Base-by-base conservation (phyloP, 352 stramenopile genomes). In the Phytophthora hibernalis region DNA sequence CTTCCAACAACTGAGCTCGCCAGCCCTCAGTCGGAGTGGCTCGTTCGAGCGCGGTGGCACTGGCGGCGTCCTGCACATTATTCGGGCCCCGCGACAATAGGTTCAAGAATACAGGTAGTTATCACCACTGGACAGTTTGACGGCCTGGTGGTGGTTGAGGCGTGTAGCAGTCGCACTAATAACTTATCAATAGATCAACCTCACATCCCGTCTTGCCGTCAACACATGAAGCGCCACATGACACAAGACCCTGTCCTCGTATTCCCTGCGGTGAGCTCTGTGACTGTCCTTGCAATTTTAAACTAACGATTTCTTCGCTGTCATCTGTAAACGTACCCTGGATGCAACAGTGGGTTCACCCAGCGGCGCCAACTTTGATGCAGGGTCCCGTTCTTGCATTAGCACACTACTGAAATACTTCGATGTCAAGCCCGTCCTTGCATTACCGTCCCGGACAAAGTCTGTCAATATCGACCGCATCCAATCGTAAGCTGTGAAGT, bases 361-460 rank as follows among this genome's bases (percentile, higher is more conserved):
- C 24, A 28, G 24, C 28, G 28, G 28, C 28, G 28, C 28, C 6
- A 31, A 7, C 28, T 2, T 31, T 31, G 42, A 24, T 43, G 28
- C 20, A 2, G n/a, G 40, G 49, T 20, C 50, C 51, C 45, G 44
- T 43, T 37, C 18, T 54, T 69, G 61, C 37, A 69, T 69, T 69
- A 2, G 15, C 61, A 54, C 35, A 69, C 61, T 69, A 69, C 24
- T 53, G 61, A 69, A 69, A 69, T 69, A 63, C 61, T 54, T 62
- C 52, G 45, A n/a, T 15, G 51, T 26, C 28, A 44, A 22, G 26
- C 61, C 53, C 35, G 61, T 69, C 37, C 38, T 49, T 69, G 61
- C 48, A 65, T 59, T 65, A 21, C 54, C 37, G 28, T 37, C 24
- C 5, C 18, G 7, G 33, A 45, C 12, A 20, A 43, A 24, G 44